Evolutionary conservation across 306 rosid genomes (phyloP), one percentile per base, ranked within the genome.

Genomic region (Quercus agrifolia): DNA sequence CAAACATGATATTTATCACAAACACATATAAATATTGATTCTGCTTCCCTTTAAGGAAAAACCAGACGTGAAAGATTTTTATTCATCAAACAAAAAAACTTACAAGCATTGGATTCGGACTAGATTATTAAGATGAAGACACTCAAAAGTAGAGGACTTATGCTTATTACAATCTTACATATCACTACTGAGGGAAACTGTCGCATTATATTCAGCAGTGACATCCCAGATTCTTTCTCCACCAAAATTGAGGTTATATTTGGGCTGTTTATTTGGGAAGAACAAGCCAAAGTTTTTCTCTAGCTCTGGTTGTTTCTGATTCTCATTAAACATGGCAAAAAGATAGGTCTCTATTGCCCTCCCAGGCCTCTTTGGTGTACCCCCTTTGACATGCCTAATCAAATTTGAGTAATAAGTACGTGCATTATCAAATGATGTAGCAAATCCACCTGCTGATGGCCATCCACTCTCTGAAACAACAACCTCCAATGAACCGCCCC

Each of bases 381-480:
- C 97, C 2, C n/a, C 56, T 0, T 72, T 61, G 41, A 84, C 97
- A 61, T 87, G 94, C 9, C 84, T 72, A 49, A 91, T 83, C 84
- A 91, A 73, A 33, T 88, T 88, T 12, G 87, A 79, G 21, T 78
- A 63, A 51, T 91, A 91, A 46, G 81, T 64, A 6, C 68, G 77
- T 0, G 97, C 93, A 30, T 90, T 91, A 5, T 90, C 92, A 19
- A 67, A 51, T 0, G 91, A 30, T 5, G 94, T 31, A 1, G 52
- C 92, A 66, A 71, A 35, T 1, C 56, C 97, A 9, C 94, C 94
- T 0, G 79, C 92, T 0, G 92, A 89, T 1, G 92, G 97, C 97
- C 97, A 91, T 0, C 92, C 97, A 30, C 87, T 89, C 70, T 91
- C 94, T 0, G 97, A 89, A 2, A 91, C 91, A 4, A 91, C 93